Evolutionary conservation across 148 eudicot genomes (phyloP).

Genomic region (Silene latifolia): DNA sequence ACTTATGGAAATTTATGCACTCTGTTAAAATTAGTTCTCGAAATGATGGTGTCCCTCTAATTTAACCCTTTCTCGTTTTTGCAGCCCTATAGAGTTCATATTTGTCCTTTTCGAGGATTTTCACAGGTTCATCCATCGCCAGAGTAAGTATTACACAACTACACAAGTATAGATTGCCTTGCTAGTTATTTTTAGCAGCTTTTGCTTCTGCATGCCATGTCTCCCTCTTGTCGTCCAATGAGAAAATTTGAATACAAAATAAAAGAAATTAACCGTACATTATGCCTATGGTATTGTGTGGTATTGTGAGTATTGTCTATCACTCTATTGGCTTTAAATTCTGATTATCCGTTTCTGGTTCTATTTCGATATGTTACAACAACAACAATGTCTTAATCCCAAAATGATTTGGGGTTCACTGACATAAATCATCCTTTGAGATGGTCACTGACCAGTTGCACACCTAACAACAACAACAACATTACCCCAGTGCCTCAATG

Average conservation of each 20-base stretch:
- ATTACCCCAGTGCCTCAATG: too few relatives aligned
- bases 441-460: too few relatives aligned
- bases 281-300: not conserved
- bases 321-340: too few relatives aligned
- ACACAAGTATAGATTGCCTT: not conserved
- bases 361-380: too few relatives aligned
- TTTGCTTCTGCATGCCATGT: not conserved
- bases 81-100: conserved; percentile 38
- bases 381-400: too few relatives aligned
- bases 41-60: not conserved
- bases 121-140: conserved; percentile 34
- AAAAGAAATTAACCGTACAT: not conserved
- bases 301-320: not conserved
- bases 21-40: conserved; percentile 4
- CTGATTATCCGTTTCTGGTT: too few relatives aligned
- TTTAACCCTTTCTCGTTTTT: conserved; percentile 10
- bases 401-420: too few relatives aligned
- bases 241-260: not conserved
- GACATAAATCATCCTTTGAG: too few relatives aligned
- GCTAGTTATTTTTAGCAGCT: not conserved
- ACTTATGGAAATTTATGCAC: not conserved
- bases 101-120: conserved; percentile 35
- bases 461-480: too few relatives aligned
- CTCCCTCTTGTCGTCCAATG: not conserved
- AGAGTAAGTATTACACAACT: conserved; percentile 26